A percentile compares a stretch with the other conserved stretches of the same genome.
phyloP scores from a whole-genome alignment of 306 rosid genomes.

The Sicyos baderoa region DNA sequence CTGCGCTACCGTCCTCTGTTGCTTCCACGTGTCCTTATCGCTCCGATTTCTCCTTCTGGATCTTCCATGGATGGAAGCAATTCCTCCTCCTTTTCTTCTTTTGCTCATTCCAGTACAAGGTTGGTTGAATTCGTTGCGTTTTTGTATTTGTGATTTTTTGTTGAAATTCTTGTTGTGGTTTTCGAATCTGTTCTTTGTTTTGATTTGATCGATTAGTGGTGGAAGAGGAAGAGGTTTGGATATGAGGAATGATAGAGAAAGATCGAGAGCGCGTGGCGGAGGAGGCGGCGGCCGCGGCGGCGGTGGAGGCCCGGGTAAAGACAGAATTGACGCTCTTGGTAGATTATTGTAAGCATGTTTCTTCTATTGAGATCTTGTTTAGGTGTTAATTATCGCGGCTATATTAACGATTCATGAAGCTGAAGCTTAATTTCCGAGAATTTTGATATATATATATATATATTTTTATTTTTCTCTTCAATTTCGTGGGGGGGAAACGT shows the following conservation, averaged over 20 bases:
- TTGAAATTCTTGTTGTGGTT: conserved; percentile 1
- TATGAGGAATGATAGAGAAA: conserved; percentile 38
- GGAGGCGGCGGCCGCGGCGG: conserved; percentile 29
- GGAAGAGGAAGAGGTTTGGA: conserved; percentile 46
- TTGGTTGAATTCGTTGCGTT: conserved; percentile 9
- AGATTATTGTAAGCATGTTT: conserved; percentile 65
- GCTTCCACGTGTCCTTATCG: conserved; percentile 30
- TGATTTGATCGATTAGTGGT: conserved; percentile 27
- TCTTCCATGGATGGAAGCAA: conserved; percentile 33
- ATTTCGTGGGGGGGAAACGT: too few species aligned
- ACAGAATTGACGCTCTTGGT: conserved; percentile 86
- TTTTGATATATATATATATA: too few species aligned
- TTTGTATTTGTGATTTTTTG: neutral
- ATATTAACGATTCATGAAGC: neutral
- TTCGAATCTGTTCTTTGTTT: neutral
- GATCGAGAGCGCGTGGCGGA: conserved; percentile 40
- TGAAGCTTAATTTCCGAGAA: neutral
- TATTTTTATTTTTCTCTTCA: too few species aligned
- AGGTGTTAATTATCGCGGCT: too few species aligned
- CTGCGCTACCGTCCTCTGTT: conserved; percentile 33
- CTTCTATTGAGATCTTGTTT: neutral
- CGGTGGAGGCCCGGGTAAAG: conserved; percentile 37
- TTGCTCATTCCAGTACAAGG: conserved; percentile 40
- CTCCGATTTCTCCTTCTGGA: conserved; percentile 15
- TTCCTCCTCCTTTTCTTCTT: conserved; percentile 31